These are phyloP conservation scores for Neurospora crassa DNA, from an alignment of 2,329 filamentous ascomycete species.

Conservation along the genomic window DNA sequence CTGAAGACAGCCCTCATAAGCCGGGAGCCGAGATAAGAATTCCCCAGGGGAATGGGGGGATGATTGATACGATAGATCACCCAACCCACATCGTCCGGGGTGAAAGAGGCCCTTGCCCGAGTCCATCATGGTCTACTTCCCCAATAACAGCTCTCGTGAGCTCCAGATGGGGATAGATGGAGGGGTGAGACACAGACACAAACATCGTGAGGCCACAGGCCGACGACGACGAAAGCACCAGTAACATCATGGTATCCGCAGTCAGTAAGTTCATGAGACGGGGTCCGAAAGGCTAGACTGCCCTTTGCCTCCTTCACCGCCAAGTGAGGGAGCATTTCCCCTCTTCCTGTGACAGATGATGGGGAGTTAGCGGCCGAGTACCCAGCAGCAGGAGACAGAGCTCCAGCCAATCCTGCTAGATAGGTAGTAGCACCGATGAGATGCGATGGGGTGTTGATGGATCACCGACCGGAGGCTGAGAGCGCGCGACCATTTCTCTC, in stretches of 20 bases:
- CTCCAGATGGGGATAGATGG: not conserved
- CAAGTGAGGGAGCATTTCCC: slow-evolving; percentile 5
- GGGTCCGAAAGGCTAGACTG: not conserved
- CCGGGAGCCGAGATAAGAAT: not conserved
- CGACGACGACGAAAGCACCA: not conserved
- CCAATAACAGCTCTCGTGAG: not conserved
- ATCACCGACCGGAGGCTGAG: not conserved
- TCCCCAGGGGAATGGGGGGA: not conserved
- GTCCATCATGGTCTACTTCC: not conserved
- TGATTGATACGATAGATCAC: too few relatives aligned
- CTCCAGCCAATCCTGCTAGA: not conserved
- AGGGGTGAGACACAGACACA: not conserved
- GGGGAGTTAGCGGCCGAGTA: not conserved
- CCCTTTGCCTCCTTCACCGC: slow-evolving; percentile 7
- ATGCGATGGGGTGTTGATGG: not conserved
- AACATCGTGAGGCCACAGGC: not conserved
- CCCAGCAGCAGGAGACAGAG: not conserved
- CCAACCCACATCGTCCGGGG: not conserved
- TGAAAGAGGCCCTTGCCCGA: not conserved
- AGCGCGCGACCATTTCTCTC: not conserved
- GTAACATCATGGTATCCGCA: not conserved
- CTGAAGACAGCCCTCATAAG: not conserved
- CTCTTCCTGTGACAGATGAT: not conserved
- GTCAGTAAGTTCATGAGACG: not conserved
- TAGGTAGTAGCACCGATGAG: not conserved